Conservation (phyloP, 345 rosid genomes). For the Citrus unshiu region DNA sequence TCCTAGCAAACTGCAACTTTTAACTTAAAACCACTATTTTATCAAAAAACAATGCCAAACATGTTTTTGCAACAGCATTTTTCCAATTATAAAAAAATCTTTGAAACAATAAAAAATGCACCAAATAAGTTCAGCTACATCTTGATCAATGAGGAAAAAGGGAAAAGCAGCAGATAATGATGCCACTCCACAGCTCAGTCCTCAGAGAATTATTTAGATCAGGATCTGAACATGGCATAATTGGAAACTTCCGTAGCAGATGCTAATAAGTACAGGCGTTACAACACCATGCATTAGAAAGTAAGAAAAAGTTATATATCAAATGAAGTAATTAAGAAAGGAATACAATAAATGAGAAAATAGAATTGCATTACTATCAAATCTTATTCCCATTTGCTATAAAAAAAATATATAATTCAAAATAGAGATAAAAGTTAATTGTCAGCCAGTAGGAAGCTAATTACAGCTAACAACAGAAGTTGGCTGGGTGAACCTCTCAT, state of each 20-base stretch:
- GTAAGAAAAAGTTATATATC: constrained; percentile 2
- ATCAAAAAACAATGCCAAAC: neutral
- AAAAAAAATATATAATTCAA: neutral
- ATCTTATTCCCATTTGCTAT: constrained; percentile 8
- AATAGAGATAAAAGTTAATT: constrained; percentile 5
- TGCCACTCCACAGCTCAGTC: neutral
- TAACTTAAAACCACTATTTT: neutral
- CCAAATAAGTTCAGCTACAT: neutral
- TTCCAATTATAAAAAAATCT: neutral
- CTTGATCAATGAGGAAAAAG: neutral
- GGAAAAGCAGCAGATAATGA: constrained; percentile 2
- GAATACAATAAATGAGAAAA: constrained; percentile 5
- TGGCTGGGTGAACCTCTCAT: constrained; percentile 23
- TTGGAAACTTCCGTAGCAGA: neutral
- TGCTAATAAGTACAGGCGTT: neutral
- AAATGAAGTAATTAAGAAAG: constrained; percentile 7
- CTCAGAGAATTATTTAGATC: neutral
- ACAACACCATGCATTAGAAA: neutral
- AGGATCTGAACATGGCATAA: neutral
- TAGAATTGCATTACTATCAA: constrained; percentile 5
- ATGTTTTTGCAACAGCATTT: neutral
- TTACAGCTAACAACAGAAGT: constrained; percentile 22
- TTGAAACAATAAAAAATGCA: neutral
- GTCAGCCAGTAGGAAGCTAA: constrained; percentile 25
- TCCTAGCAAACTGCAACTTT: neutral